Evolutionary conservation across 257 asterid genomes (phyloP), one percentile per base, ranked within the genome.

Genomic region (Verbena officinalis): DNA sequence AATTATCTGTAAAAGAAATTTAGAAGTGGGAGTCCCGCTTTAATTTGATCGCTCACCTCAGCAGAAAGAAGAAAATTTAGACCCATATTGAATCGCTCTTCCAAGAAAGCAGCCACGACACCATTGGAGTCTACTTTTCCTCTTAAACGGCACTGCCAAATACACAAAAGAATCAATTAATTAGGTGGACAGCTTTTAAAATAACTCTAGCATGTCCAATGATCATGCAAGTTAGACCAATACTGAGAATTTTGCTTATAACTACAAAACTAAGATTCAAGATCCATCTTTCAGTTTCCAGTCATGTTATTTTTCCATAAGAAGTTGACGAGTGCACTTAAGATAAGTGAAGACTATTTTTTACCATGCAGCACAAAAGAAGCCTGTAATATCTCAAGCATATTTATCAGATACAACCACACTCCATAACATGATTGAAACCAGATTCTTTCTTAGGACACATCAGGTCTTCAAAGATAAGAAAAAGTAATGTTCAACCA

Each of bases 121-220:
- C 97, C 96, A 65, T 86, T 80, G 64, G 96, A 90, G 75, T 90
- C 97, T 6, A 90, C 68, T 74, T 90, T 90, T 46, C 97, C 97
- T 73, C 97, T 80, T 62, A 90, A 79, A 50, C 96, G 96, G 70
- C 87, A 81, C 97, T 90, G 89, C 48, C 65, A 70, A 1, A 54
- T 16, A 44, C n/a, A 55, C 17, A 19, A 43, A 39, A 56, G 50
- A 20, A 44, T 61, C 21, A 40, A 50, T 43, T 62, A 39, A 9
- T 39, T 17, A 40, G 63, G 39, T 44, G 40, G 40, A 49, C 11
- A 17, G n/a, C 52, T 69, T 16, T n/a, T n/a, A n/a, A n/a, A n/a
- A n/a, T n/a, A n/a, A n/a, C n/a, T n/a, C n/a, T n/a, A n/a, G n/a
- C n/a, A n/a, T n/a, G n/a, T n/a, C n/a, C n/a, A n/a, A n/a, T n/a